Evolutionary conservation across 495 filamentous ascomycete species (phyloP).

Genomic region (Peziza echinospora): DNA sequence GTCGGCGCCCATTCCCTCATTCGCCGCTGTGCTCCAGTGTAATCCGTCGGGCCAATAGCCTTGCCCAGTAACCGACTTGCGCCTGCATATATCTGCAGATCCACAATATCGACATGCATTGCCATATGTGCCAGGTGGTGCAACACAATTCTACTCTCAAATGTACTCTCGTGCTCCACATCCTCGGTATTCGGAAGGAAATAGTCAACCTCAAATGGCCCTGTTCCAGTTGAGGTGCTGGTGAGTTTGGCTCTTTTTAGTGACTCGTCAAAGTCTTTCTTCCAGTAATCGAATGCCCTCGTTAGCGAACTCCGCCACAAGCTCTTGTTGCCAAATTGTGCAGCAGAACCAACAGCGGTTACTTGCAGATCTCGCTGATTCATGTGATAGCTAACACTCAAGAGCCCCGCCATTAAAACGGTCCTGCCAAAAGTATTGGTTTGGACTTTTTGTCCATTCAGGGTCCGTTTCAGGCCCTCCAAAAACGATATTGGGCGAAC

Average conservation of each 20-base stretch:
- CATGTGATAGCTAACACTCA: constrained; percentile 95
- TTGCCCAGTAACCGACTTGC: constrained; percentile 67
- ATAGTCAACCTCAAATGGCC: constrained; percentile 13
- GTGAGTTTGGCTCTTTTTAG: constrained; percentile 24
- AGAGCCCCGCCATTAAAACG: constrained; percentile 79
- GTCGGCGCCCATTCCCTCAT: constrained; percentile 91
- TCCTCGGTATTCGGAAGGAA: constrained; percentile 18
- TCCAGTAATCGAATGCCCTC: constrained; percentile 86
- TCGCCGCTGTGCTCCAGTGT: constrained; percentile 53
- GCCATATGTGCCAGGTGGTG: constrained; percentile 95
- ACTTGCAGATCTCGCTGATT: constrained; percentile 92
- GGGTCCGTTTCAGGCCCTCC: constrained; percentile 73
- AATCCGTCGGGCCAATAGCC: constrained; percentile 61
- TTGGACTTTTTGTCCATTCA: constrained; percentile 67
- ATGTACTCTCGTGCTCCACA: constrained; percentile 52
- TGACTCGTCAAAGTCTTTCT: constrained; percentile 72
- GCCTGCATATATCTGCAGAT: constrained; percentile 87
- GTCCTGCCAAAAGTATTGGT: constrained; percentile 92
- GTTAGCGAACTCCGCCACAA: constrained; percentile 83
- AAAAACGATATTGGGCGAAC: constrained; percentile 75
- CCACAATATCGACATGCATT: constrained; percentile 93
- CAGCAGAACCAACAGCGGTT: constrained; percentile 53
- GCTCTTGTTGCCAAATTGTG: constrained; percentile 69
- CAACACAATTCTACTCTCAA: constrained; percentile 68
- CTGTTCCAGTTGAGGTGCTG: constrained; percentile 6